A percentile compares a stretch with the other conserved stretches of the same genome.
phyloP scores from a whole-genome alignment of 2,329 filamentous ascomycete species.

The Fusarium pininemorale region DNA sequence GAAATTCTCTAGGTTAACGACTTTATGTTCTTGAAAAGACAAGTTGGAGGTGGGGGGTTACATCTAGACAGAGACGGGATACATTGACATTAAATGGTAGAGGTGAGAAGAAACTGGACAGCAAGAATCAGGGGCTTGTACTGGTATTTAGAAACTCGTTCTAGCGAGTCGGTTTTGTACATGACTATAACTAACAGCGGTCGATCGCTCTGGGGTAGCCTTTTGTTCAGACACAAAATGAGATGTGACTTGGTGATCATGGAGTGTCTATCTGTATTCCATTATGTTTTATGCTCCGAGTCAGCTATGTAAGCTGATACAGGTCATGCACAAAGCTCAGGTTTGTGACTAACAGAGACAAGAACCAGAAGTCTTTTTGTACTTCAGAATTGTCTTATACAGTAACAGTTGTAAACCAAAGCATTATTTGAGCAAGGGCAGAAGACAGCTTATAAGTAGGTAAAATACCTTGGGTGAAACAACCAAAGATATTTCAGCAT shows the following conservation, averaged over 20 bases:
- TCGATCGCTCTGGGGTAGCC: background rate
- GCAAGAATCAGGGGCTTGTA: background rate
- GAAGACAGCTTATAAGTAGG: background rate
- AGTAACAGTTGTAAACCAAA: background rate
- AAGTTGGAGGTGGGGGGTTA: background rate
- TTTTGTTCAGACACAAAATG: background rate
- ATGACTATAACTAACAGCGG: background rate
- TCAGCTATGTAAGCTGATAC: background rate
- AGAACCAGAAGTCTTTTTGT: background rate
- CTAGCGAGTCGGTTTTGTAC: slow-evolving; percentile 10
- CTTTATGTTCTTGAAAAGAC: slow-evolving; percentile 5
- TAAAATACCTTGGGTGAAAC: background rate
- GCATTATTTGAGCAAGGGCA: background rate
- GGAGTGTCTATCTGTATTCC: background rate
- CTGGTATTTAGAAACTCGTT: slow-evolving; percentile 3
- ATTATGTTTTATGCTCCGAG: background rate
- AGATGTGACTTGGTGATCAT: background rate
- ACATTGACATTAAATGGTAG: slow-evolving; percentile 12
- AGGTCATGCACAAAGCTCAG: background rate
- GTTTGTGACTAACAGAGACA: background rate
- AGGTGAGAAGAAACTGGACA: slow-evolving; percentile 2
- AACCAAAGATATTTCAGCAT: background rate
- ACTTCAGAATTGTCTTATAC: background rate
- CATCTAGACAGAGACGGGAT: slow-evolving; percentile 27
- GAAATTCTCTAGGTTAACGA: background rate